A percentile compares a stretch with the other conserved stretches of the same genome.
Evolutionary conservation across 148 eudicot species (phyloP).

Genomic region (Pouteria glomerata): DNA sequence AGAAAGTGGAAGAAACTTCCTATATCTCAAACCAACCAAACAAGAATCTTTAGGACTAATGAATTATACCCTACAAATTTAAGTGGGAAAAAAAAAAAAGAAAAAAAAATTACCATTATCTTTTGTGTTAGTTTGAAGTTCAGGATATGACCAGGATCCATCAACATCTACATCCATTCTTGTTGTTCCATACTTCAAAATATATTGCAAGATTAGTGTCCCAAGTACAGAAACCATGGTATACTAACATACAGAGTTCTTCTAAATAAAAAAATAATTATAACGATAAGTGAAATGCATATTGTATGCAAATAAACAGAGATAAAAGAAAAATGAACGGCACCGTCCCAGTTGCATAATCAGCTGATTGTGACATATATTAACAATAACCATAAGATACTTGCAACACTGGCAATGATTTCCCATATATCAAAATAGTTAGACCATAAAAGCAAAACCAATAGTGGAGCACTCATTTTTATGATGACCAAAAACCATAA

Average conservation of each 20-base stretch:
- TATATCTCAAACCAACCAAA: background rate
- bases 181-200: conserved; percentile 76
- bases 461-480: too few species aligned
- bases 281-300: background rate
- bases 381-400: too few species aligned
- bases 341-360: too few species aligned
- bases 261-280: background rate
- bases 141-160: conserved; percentile 72
- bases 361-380: too few species aligned
- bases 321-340: background rate
- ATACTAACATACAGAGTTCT: background rate
- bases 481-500: too few species aligned
- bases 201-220: conserved; percentile 17
- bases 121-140: conserved; percentile 43
- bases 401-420: too few species aligned
- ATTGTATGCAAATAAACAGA: background rate
- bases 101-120: conserved; percentile 38
- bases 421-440: too few species aligned
- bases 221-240: background rate
- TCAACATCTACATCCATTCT: conserved; percentile 72
- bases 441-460: too few species aligned
- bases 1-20: background rate
- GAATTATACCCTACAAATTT: background rate
- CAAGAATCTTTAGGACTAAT: background rate
- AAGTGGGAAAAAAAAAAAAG: background rate